A percentile compares a stretch with the other conserved stretches of the same genome.
These are phyloP conservation scores for Quercus gilva DNA, from an alignment of 306 rosid species.

Conservation along the genomic window DNA sequence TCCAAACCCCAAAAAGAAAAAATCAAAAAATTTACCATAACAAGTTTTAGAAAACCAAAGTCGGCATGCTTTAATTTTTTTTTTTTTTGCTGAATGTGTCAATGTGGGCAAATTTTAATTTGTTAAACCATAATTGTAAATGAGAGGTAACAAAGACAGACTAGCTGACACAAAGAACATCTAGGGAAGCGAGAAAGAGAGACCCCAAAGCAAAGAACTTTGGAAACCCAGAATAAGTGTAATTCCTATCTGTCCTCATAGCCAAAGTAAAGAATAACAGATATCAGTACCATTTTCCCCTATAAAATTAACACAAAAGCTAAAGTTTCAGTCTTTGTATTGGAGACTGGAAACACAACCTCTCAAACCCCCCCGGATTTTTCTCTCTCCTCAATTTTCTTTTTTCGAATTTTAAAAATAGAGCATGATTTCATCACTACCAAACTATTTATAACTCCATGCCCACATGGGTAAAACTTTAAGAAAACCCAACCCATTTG, in stretches of 20 bases:
- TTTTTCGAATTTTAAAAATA: constrained; percentile 13
- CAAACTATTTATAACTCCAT: constrained; percentile 54
- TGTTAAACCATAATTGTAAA: background rate
- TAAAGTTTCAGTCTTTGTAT: constrained; percentile 92
- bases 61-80: constrained; percentile 19
- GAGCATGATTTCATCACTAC: constrained; percentile 69
- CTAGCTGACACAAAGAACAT: constrained; percentile 62
- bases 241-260: constrained; percentile 57
- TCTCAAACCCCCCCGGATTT: constrained; percentile 17
- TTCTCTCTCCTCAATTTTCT: constrained; percentile 5
- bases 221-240: constrained; percentile 52
- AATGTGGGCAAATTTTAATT: constrained; percentile 32
- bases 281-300: constrained; percentile 60
- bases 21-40: background rate
- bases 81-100: too few relatives aligned
- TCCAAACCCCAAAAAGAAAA: background rate
- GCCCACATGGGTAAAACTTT: constrained; percentile 67
- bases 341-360: constrained; percentile 87
- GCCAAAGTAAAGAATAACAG: constrained; percentile 71
- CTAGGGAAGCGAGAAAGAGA: constrained; percentile 87
- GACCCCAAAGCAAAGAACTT: constrained; percentile 49
- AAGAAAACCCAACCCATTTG: constrained; percentile 39
- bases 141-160: constrained; percentile 11
- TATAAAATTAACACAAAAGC: constrained; percentile 61
- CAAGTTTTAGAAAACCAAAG: constrained; percentile 20